phyloP scores from a whole-genome alignment of 495 filamentous ascomycete genomes.

The Penicillium riverlandense region DNA sequence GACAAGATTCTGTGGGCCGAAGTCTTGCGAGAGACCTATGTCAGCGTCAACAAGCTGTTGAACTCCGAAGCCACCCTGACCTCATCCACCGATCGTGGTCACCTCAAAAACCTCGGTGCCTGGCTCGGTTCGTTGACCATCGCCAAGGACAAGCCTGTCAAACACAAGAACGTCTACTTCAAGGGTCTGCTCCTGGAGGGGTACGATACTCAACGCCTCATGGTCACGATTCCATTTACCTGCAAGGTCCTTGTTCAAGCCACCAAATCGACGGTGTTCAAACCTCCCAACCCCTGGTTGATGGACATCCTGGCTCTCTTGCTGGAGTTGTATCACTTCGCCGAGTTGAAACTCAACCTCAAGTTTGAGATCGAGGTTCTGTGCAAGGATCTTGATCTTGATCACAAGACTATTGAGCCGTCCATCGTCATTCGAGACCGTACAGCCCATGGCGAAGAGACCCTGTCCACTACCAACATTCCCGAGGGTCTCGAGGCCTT shows the following conservation, averaged over 20 bases:
- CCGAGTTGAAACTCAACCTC: conserved; percentile 88
- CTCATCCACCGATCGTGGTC: conserved; percentile 70
- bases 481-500: conserved; percentile 71
- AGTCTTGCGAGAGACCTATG: conserved; percentile 88
- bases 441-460: conserved; percentile 52
- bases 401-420: conserved; percentile 80
- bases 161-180: conserved; percentile 94
- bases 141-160: conserved; percentile 90
- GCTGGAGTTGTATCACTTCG: conserved; percentile 84
- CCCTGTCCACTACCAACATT: conserved; percentile 42
- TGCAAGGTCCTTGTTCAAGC: conserved; percentile 89
- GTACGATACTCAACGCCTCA: conserved; percentile 78
- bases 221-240: conserved; percentile 90
- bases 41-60: conserved; percentile 73
- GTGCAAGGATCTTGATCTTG: conserved; percentile 82
- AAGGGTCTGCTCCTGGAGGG: conserved; percentile 90
- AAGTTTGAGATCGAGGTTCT: conserved; percentile 98
- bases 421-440: conserved; percentile 73
- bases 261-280: conserved; percentile 79
- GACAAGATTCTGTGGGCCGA: conserved; percentile 75
- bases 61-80: conserved; percentile 81
- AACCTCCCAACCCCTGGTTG: conserved; percentile 91
- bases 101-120: conserved; percentile 83
- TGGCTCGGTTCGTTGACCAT: conserved; percentile 95
- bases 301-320: conserved; percentile 88